Base-by-base conservation (phyloP, 108 stramenopile genomes). In the Cylindrotheca closterium region DNA sequence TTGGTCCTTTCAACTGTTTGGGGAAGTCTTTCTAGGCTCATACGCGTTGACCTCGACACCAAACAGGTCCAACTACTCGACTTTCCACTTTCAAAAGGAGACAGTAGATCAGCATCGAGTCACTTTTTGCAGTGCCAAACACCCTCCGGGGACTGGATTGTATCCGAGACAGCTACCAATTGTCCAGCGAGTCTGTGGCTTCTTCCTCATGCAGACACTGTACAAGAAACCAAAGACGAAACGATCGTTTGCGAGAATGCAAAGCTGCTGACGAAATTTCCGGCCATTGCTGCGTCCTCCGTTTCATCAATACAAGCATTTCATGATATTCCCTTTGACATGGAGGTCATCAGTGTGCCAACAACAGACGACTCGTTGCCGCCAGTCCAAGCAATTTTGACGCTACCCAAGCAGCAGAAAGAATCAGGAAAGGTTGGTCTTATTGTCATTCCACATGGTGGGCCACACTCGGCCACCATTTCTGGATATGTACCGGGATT, bases 361-460 rank as follows among this genome's bases (percentile, higher is more conserved):
- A 10, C 65, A 18, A 21, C 30, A 1, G 65, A 54, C 24, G 75
- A 86, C 49, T 63, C 63, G 8, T 56, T 60, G 23, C 59, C 66
- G 19, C 79, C 81, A 25, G 65, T 88, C 12, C 81, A 88, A 58
- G 60, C 68, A 0, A 67, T 92, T 17, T 57, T 92, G 10, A 54
- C 86, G 0, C 63, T 85, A 8, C 90, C 90, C 12, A 56, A 78
- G 47, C 22, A 42, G 10, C 67, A 24, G n/a, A 50, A 37, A 7
- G 17, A 60, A 1, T 31, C 19, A 7, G 72, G 47, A 58, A 86
- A 87, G 49, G 57, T 75, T n/a, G 86, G 86, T 2, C 58, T 92
- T 30, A 86, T 92, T 34, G 83, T 88, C 5, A 79, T 92, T 8
- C 90, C 90, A 0, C 90, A 92, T 47, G 90, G 90, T 32, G 90